A percentile compares a stretch with the other conserved stretches of the same genome.
These are phyloP conservation scores for Xylariaceae sp. DNA, from an alignment of 2,329 filamentous ascomycete species.

Conservation along the genomic window DNA sequence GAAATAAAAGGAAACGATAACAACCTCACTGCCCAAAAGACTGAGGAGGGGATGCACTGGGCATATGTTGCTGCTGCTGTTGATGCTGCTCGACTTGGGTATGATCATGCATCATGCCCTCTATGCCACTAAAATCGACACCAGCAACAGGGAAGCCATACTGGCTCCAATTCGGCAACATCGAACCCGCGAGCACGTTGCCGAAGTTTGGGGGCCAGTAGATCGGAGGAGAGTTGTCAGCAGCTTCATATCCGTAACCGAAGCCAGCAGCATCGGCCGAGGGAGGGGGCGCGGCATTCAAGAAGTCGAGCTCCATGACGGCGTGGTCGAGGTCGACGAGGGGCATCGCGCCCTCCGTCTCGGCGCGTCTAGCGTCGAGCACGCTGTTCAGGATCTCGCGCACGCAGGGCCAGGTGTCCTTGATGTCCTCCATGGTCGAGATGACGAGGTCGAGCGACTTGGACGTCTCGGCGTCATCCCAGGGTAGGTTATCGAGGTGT, in stretches of 20 bases:
- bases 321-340: slow-evolving; percentile 17
- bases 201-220: slow-evolving; percentile 14
- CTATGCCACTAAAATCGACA: slow-evolving; percentile 1
- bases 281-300: slow-evolving; percentile 4
- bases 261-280: slow-evolving; percentile 7
- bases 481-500: slow-evolving; percentile 35
- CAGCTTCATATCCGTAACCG: too few relatives aligned
- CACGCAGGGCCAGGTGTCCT: slow-evolving; percentile 44
- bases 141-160: slow-evolving; percentile 3
- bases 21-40: too few relatives aligned
- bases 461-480: slow-evolving; percentile 42
- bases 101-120: too few relatives aligned
- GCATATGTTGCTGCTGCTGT: too few relatives aligned
- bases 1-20: too few relatives aligned
- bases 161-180: slow-evolving; percentile 7
- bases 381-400: slow-evolving; percentile 36
- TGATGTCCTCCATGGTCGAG: slow-evolving; percentile 46
- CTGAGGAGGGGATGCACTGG: too few relatives aligned
- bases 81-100: too few relatives aligned
- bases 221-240: too few relatives aligned
- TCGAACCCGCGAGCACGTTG: slow-evolving; percentile 13
- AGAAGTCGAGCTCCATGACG: slow-evolving; percentile 23
- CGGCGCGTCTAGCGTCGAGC: slow-evolving; percentile 16
- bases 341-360: slow-evolving; percentile 9
- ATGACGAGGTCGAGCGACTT: slow-evolving; percentile 43